Evolutionary conservation across 139 green algal species (phyloP).

Genomic region (Tetradesmus obliquus): DNA sequence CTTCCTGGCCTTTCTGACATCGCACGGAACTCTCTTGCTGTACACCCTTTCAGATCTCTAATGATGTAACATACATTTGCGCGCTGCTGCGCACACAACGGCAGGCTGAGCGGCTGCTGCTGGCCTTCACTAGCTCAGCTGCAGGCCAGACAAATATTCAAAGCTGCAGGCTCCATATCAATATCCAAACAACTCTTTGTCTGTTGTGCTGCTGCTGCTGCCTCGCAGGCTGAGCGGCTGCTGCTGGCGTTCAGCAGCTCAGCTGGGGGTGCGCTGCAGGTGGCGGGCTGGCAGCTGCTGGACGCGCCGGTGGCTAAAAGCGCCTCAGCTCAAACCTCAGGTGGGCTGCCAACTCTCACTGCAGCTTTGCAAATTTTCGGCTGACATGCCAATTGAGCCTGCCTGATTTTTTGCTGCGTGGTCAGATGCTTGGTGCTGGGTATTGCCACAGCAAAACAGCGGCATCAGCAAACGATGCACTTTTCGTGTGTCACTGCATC

Average conservation of each 20-base stretch:
- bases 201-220: neutral
- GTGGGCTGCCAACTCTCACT: neutral
- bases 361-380: too few species aligned
- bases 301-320: neutral
- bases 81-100: too few species aligned
- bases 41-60: neutral
- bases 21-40: neutral
- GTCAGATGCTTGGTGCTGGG: too few species aligned
- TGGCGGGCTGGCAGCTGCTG: slow-evolving; percentile 15
- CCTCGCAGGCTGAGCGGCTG: slow-evolving; percentile 5
- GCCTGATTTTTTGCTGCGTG: too few species aligned
- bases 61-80: too few species aligned
- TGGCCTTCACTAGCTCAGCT: neutral
- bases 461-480: too few species aligned
- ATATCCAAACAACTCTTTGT: neutral
- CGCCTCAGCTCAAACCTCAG: neutral
- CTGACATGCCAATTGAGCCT: too few species aligned
- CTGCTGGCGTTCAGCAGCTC: slow-evolving; percentile 21
- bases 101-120: neutral
- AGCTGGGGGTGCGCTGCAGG: neutral
- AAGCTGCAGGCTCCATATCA: too few species aligned
- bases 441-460: too few species aligned
- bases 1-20: neutral
- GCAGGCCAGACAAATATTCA: neutral
- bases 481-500: too few species aligned